These are phyloP conservation scores for Linnemannia exigua DNA, from an alignment of 192 early-diverging fungal species.

Conservation along the genomic window DNA sequence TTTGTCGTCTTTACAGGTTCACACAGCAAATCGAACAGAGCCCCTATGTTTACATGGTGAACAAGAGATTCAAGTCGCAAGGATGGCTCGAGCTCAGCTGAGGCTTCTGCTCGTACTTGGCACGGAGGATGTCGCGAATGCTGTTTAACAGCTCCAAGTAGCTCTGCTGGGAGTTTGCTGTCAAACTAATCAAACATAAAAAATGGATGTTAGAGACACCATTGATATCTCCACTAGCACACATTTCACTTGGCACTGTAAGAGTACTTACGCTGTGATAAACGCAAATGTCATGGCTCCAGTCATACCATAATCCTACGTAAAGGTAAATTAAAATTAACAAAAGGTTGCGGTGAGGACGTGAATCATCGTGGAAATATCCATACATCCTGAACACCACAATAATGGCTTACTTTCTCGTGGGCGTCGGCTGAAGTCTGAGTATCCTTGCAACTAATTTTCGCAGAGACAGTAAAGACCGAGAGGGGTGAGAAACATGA, in stretches of 20 bases:
- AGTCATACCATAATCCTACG: constrained; percentile 60
- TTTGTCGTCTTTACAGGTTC: background rate
- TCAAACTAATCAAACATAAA: constrained; percentile 61
- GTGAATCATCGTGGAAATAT: background rate
- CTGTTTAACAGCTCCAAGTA: constrained; percentile 80
- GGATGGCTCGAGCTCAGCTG: constrained; percentile 72
- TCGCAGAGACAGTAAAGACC: background rate
- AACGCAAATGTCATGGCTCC: constrained; percentile 86
- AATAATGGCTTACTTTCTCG: constrained; percentile 49
- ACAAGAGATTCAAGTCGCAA: constrained; percentile 44
- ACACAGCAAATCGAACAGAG: background rate
- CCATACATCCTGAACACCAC: background rate
- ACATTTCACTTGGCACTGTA: background rate
- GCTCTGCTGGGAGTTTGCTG: constrained; percentile 71
- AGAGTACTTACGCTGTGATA: constrained; percentile 59
- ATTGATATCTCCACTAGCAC: background rate
- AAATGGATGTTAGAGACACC: background rate
- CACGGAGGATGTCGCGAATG: constrained; percentile 73
- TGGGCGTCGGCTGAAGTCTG: constrained; percentile 87
- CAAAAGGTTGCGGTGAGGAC: background rate
- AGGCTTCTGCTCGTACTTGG: constrained; percentile 82
- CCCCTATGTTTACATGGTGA: constrained; percentile 47
- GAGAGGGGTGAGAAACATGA: background rate
- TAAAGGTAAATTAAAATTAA: background rate
- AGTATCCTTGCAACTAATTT: constrained; percentile 77